Evolutionary conservation across 2,329 filamentous ascomycete species (phyloP), one percentile per base, ranked within the genome.

Genomic region (Aureobasidium uvarum): DNA sequence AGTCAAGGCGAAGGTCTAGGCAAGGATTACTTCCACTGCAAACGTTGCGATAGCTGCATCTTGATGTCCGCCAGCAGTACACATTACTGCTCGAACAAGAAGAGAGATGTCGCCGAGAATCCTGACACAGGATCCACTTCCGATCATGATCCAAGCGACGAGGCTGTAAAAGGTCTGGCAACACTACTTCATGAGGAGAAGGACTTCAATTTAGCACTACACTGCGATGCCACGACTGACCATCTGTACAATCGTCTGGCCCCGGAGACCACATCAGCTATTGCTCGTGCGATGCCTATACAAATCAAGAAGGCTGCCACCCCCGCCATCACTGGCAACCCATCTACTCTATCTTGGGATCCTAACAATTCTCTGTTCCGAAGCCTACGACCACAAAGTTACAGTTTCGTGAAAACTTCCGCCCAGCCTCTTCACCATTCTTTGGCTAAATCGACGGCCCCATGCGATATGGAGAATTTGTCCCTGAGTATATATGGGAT

Each of bases 1-100:
- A 86, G 95, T 66, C 88, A 93, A 66, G 95, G 95, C 1, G 86
- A 92, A 75, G 95, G 95, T 1, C 81, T 99, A 36, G 94, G 95
- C 3, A 98, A 96, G 74, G 95, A 99, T 75, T 98, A 96, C 75
- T 93, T 96, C 73, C 95, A 99, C 77, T 99, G 95, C 89, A 96
- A 96, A 89, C 93, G 87, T 71, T 99, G 95, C 78, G 91, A 91
- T 71, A 92, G 95, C 33, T 99, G 95, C 79, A 95, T 98, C 72
- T 90, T 91, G 10, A 96, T 97, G 70, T 87, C 89, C 2, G 91
- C 92, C 66, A 88, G 91, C 72, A 86, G 85, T 48, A 90, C 89
- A 7, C 95, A 99, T 80, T 92, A 91, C 70, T 99, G 95, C 74
- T 98, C 70, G 95, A 98, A 77, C 86, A 92, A 56, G 93, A 28